phyloP scores from a whole-genome alignment of 192 early-diverging fungal species.

The Dissophora ornata region DNA sequence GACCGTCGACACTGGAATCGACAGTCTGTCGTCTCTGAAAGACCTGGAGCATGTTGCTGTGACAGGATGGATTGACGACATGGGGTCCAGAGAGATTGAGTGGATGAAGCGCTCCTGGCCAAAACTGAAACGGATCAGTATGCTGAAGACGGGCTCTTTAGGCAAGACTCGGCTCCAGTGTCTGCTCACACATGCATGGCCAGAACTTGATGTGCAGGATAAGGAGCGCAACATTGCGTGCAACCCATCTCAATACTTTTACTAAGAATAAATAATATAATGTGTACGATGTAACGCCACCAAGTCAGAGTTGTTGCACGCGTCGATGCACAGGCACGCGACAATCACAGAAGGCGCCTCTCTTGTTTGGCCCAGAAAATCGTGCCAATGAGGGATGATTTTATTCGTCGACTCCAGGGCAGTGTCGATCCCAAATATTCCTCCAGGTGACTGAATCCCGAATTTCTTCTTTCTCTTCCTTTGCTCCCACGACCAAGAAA shows the following conservation, averaged over 20 bases:
- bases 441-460: too few species aligned
- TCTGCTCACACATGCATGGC: conserved; percentile 16
- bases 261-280: neutral
- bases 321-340: too few species aligned
- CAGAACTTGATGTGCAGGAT: conserved; percentile 18
- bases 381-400: too few species aligned
- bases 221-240: conserved; percentile 18
- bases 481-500: too few species aligned
- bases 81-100: conserved; percentile 15
- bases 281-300: neutral
- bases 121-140: neutral
- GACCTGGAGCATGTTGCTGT: conserved; percentile 28
- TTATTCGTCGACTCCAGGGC: too few species aligned
- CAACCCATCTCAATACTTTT: conserved; percentile 17
- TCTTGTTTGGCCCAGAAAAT: too few species aligned
- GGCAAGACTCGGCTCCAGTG: conserved; percentile 14
- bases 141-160: conserved; percentile 8
- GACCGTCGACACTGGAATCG: conserved; percentile 14
- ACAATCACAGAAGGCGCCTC: too few species aligned
- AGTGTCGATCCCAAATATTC: too few species aligned
- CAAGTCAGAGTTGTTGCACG: too few species aligned
- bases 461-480: too few species aligned
- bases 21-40: neutral
- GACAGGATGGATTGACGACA: conserved; percentile 35
- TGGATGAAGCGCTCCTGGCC: conserved; percentile 42